Percentiles rank a stretch among this genome's conserved stretches.
These are phyloP conservation scores for Alternaria consortialis DNA, from an alignment of 2,329 filamentous ascomycete genomes.

Conservation along the genomic window DNA sequence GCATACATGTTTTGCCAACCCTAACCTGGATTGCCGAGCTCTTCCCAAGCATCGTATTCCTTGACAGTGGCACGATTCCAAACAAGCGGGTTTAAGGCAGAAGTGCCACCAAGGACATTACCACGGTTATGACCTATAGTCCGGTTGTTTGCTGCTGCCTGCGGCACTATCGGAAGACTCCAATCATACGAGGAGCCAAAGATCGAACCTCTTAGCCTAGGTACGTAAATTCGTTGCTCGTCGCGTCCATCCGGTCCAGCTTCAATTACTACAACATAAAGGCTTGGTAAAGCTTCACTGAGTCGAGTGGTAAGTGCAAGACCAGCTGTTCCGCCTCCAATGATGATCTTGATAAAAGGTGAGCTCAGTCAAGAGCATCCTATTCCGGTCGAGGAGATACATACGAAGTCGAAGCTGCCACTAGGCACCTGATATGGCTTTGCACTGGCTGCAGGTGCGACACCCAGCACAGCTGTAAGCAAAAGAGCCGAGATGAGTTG, in stretches of 20 bases:
- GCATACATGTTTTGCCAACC: slow-evolving; percentile 58
- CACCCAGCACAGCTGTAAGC: background rate
- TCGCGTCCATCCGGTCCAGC: slow-evolving; percentile 35
- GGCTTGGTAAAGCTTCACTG: slow-evolving; percentile 32
- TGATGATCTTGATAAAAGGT: slow-evolving; percentile 15
- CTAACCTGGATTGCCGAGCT: slow-evolving; percentile 65
- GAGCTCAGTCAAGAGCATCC: background rate
- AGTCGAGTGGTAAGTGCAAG: slow-evolving; percentile 34
- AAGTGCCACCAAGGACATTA: slow-evolving; percentile 46
- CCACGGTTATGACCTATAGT: slow-evolving; percentile 27
- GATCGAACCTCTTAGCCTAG: slow-evolving; percentile 30
- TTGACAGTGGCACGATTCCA: slow-evolving; percentile 44
- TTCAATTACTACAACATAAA: slow-evolving; percentile 31
- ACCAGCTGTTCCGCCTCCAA: slow-evolving; percentile 33
- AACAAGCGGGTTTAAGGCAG: slow-evolving; percentile 47
- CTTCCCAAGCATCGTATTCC: slow-evolving; percentile 63
- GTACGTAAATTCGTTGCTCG: slow-evolving; percentile 32
- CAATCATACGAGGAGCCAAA: slow-evolving; percentile 33
- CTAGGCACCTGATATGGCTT: background rate
- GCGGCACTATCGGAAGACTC: slow-evolving; percentile 56
- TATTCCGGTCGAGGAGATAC: background rate
- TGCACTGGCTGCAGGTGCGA: background rate
- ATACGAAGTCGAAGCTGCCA: slow-evolving; percentile 9
- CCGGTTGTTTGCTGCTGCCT: slow-evolving; percentile 49
- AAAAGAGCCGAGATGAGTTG: background rate